Evolutionary conservation across 805 yeast genomes (phyloP).

Genomic region (Tetrapisispora pingtungensis): DNA sequence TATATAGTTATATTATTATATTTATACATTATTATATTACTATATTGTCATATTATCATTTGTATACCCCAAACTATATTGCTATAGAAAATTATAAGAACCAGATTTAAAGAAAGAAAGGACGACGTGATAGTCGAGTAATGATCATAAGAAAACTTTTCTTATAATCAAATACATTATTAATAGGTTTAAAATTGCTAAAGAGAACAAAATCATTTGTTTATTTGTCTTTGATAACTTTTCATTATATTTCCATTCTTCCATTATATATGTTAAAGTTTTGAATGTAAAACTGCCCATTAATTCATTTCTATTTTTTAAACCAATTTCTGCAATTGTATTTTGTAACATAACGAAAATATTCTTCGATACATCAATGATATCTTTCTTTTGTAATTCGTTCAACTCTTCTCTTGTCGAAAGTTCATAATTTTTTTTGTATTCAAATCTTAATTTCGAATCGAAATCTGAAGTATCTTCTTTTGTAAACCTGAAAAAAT

Average conservation of each 20-base stretch:
- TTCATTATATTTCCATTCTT: conserved; percentile 27
- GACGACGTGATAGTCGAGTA: too few species aligned
- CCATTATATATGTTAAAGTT: conserved; percentile 29
- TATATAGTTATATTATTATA: too few species aligned
- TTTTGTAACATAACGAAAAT: conserved; percentile 54
- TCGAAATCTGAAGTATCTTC: conserved; percentile 33
- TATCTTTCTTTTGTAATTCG: conserved; percentile 59
- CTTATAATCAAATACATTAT: conserved; percentile 6
- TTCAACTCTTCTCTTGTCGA: conserved; percentile 61
- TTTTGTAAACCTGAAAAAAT: conserved; percentile 41
- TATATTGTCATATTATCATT: too few species aligned
- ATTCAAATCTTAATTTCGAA: conserved; percentile 44
- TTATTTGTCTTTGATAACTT: conserved; percentile 7
- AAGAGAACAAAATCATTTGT: conserved; percentile 3
- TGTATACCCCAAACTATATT: too few species aligned
- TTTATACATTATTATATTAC: too few species aligned
- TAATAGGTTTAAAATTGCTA: conserved; percentile 7
- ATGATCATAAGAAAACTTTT: conserved; percentile 5
- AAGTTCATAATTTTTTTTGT: conserved; percentile 69
- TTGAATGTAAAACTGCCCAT: conserved; percentile 46
- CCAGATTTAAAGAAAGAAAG: too few species aligned
- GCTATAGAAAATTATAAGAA: too few species aligned
- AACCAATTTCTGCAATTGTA: conserved; percentile 58
- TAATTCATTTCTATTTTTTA: conserved; percentile 49
- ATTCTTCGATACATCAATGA: conserved; percentile 56